Evolutionary conservation across 371 early-diverging fungal species (phyloP).

Genomic region (Entomophthora muscae): DNA sequence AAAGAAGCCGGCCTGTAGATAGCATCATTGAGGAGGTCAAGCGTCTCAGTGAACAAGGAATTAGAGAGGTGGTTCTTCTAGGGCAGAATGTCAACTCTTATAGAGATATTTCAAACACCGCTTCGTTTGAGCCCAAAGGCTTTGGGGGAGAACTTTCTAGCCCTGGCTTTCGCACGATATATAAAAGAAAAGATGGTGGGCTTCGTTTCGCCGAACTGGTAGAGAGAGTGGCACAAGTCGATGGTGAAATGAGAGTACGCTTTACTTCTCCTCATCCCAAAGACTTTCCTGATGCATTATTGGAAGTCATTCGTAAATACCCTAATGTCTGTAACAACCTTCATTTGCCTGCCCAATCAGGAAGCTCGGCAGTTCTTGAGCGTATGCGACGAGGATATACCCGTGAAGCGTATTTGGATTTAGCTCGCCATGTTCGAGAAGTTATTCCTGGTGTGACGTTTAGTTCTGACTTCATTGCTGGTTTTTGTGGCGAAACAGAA

Average conservation of each 20-base stretch:
- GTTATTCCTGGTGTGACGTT: constrained; percentile 54
- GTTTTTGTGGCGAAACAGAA: constrained; percentile 71
- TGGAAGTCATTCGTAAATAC: constrained; percentile 40
- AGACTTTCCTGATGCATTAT: constrained; percentile 55
- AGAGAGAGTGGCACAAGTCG: constrained; percentile 39
- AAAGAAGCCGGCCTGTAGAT: constrained; percentile 51
- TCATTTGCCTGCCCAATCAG: constrained; percentile 60
- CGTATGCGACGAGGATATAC: constrained; percentile 65
- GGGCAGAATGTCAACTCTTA: constrained; percentile 74
- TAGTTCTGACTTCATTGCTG: constrained; percentile 57
- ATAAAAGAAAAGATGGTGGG: constrained; percentile 56
- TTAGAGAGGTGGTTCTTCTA: constrained; percentile 56
- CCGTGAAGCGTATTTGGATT: constrained; percentile 43
- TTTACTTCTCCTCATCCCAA: constrained; percentile 73
- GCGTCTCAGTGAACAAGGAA: constrained; percentile 41
- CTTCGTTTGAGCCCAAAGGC: constrained; percentile 17
- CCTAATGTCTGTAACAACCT: constrained; percentile 49
- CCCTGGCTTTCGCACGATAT: constrained; percentile 55
- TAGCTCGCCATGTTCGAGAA: constrained; percentile 37
- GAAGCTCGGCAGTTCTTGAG: constrained; percentile 39
- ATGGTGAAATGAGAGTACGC: constrained; percentile 60
- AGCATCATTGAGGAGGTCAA: constrained; percentile 48
- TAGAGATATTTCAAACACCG: constrained; percentile 40
- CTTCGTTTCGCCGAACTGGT: constrained; percentile 58
- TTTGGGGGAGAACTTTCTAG: constrained; percentile 27